phyloP scores from a whole-genome alignment of 192 early-diverging fungal species.

The Spizellomyces punctatus region DNA sequence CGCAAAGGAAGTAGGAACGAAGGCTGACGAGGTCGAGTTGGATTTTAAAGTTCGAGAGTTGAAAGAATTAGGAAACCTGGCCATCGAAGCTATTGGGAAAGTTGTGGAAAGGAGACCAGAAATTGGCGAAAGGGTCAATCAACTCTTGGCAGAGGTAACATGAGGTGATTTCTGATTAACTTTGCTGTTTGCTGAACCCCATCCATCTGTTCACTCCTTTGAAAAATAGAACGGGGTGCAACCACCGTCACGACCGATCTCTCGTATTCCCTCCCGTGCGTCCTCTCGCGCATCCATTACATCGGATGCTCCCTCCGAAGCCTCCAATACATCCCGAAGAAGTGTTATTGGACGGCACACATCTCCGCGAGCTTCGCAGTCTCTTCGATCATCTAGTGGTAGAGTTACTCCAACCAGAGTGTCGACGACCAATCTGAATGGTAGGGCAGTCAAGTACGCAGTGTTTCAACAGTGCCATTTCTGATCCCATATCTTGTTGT shows the following conservation, averaged over 20 bases:
- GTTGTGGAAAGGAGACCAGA: slow-evolving; percentile 43
- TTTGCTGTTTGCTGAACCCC: not conserved
- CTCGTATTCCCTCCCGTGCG: slow-evolving; percentile 45
- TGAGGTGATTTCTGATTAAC: slow-evolving; percentile 9
- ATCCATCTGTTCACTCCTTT: too few relatives aligned
- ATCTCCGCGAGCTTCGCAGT: too few relatives aligned
- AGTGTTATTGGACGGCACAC: slow-evolving; percentile 2
- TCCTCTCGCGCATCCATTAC: slow-evolving; percentile 39
- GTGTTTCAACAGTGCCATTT: not conserved
- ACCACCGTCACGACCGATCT: slow-evolving; percentile 50
- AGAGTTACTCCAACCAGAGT: slow-evolving; percentile 22
- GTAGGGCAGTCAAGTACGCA: slow-evolving; percentile 6
- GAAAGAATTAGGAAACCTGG: slow-evolving; percentile 51
- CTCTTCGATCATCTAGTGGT: slow-evolving; percentile 14
- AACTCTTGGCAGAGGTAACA: slow-evolving; percentile 43
- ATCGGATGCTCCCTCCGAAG: slow-evolving; percentile 33
- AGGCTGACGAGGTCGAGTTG: slow-evolving; percentile 33
- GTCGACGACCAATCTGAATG: slow-evolving; percentile 42
- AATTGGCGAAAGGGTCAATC: slow-evolving; percentile 35
- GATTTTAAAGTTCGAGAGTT: slow-evolving; percentile 49
- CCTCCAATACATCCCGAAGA: slow-evolving; percentile 2
- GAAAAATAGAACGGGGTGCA: slow-evolving; percentile 32
- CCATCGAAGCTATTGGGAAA: slow-evolving; percentile 41
- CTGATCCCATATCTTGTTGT: not conserved
- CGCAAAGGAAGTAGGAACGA: slow-evolving; percentile 23